These are phyloP conservation scores for Volvariella surrecta DNA, from an alignment of 1,284 basidiomycete genomes.

Conservation along the genomic window DNA sequence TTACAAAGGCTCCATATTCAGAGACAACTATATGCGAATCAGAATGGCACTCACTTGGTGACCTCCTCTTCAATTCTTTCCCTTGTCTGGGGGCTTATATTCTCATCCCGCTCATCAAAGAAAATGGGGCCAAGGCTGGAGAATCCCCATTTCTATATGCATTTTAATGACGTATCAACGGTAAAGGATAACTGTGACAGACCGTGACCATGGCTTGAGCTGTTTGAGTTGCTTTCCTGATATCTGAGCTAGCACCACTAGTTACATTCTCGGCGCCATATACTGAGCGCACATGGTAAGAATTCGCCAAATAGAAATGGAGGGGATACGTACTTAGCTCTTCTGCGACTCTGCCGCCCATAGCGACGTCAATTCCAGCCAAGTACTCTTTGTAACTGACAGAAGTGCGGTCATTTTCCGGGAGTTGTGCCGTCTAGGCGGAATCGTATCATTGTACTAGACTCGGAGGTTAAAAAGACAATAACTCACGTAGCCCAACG, in stretches of 20 bases:
- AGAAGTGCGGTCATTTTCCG: slow-evolving; percentile 76
- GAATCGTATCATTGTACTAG: slow-evolving; percentile 10
- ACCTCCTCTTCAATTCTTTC: slow-evolving; percentile 84
- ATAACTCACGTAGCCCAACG: slow-evolving; percentile 73
- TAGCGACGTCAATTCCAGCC: slow-evolving; percentile 80
- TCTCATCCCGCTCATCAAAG: slow-evolving; percentile 63
- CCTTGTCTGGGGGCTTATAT: slow-evolving; percentile 64
- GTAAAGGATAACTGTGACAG: slow-evolving; percentile 18
- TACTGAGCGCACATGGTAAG: slow-evolving; percentile 35
- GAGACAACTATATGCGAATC: slow-evolving; percentile 25
- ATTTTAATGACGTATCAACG: background rate
- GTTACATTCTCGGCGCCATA: slow-evolving; percentile 85
- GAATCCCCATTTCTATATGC: slow-evolving; percentile 76
- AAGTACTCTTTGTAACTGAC: slow-evolving; percentile 65
- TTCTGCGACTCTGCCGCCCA: slow-evolving; percentile 92
- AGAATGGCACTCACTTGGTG: slow-evolving; percentile 43
- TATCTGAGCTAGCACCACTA: slow-evolving; percentile 86
- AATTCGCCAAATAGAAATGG: slow-evolving; percentile 4
- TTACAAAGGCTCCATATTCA: too few relatives aligned
- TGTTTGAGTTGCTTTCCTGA: slow-evolving; percentile 69
- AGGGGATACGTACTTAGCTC: slow-evolving; percentile 57
- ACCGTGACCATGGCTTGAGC: slow-evolving; percentile 89
- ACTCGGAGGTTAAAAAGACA: slow-evolving; percentile 5
- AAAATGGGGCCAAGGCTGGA: slow-evolving; percentile 83
- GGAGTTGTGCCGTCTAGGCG: slow-evolving; percentile 74